These are phyloP conservation scores for Ciborinia camelliae DNA, from an alignment of 2,329 filamentous ascomycete species.

Conservation along the genomic window DNA sequence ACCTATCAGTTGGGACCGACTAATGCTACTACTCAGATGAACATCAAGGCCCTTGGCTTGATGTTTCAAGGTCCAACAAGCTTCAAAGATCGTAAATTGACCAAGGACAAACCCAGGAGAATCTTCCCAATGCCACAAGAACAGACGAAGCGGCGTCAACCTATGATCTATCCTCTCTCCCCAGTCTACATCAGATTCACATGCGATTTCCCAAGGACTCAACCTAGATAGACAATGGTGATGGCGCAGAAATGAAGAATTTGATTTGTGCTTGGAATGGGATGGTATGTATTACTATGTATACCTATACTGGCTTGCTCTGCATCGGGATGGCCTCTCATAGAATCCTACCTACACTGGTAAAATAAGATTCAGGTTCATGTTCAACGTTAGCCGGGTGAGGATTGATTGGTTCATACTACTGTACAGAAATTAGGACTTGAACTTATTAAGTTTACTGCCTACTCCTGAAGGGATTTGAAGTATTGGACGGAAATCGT, in stretches of 20 bases:
- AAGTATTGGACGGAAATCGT: not conserved
- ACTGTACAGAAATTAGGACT: too few relatives aligned
- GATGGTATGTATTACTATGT: not conserved
- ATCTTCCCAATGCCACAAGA: too few relatives aligned
- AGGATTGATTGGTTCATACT: not conserved
- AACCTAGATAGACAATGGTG: not conserved
- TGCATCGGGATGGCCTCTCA: not conserved
- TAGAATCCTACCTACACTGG: not conserved
- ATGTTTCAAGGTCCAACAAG: not conserved
- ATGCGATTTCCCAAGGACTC: not conserved
- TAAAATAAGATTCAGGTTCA: not conserved
- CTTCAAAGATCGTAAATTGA: not conserved
- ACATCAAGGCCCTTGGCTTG: too few relatives aligned
- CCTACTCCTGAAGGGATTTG: not conserved
- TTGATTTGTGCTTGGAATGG: constrained; percentile 9
- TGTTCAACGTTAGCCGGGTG: not conserved
- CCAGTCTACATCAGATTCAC: constrained; percentile 2
- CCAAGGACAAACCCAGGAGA: not conserved
- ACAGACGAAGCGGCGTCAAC: not conserved
- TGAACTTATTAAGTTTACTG: not conserved
- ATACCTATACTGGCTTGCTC: too few relatives aligned
- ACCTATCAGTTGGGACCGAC: not conserved
- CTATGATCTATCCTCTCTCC: not conserved
- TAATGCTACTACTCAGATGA: too few relatives aligned
- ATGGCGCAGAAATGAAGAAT: not conserved